phyloP scores from a whole-genome alignment of 768 basidiomycete genomes.

The Rubroboletus satanas region DNA sequence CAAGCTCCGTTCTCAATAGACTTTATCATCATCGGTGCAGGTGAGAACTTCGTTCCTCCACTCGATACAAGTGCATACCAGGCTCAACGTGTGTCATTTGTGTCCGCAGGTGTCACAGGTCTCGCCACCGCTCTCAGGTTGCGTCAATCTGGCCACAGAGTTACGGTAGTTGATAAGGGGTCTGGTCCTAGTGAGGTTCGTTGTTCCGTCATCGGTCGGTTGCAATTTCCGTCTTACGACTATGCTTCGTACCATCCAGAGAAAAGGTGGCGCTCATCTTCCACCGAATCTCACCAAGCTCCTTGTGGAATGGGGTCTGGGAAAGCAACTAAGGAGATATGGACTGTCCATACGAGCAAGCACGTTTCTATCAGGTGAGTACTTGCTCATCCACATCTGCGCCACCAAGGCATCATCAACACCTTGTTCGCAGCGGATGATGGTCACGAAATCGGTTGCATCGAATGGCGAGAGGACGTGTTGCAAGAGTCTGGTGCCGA shows the following conservation, averaged over 20 bases:
- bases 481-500: conserved; percentile 51
- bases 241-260: conserved; percentile 21
- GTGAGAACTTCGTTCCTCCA: conserved; percentile 6
- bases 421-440: conserved; percentile 35
- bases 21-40: conserved; percentile 32
- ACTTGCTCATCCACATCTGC: neutral
- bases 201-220: neutral
- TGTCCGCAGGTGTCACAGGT: conserved; percentile 42
- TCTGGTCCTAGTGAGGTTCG: conserved; percentile 42
- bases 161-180: conserved; percentile 52
- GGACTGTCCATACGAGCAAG: conserved; percentile 25
- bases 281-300: conserved; percentile 61
- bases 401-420: neutral
- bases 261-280: conserved; percentile 41
- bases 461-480: conserved; percentile 48
- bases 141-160: conserved; percentile 54
- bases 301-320: conserved; percentile 54
- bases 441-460: conserved; percentile 42
- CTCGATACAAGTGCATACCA: neutral
- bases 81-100: neutral
- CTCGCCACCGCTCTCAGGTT: conserved; percentile 58
- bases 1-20: conserved; percentile 27
- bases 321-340: conserved; percentile 38
- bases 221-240: neutral
- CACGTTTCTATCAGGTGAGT: conserved; percentile 25